phyloP scores from a whole-genome alignment of 2,329 filamentous ascomycete species.

The Botrytis pseudocinerea region DNA sequence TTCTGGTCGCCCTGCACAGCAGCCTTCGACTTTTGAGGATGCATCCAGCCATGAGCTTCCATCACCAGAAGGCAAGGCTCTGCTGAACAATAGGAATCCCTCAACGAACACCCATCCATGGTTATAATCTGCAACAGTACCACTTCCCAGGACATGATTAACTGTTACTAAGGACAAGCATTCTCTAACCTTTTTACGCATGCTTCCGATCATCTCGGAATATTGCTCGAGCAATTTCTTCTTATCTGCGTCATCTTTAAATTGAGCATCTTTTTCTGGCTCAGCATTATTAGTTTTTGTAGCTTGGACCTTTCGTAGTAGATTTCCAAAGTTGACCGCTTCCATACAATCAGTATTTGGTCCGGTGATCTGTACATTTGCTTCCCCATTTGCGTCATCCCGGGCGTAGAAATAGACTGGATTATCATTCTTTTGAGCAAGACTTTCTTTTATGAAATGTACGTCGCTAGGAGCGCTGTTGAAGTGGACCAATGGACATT shows the following conservation, averaged over 20 bases:
- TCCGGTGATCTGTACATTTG: constrained; percentile 20
- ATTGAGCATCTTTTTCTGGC: background rate
- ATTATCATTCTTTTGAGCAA: constrained; percentile 1
- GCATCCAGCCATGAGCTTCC: background rate
- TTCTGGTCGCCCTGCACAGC: background rate
- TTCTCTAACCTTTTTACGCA: constrained; percentile 1
- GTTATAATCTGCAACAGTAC: background rate
- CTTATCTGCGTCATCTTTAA: constrained; percentile 15
- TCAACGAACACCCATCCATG: constrained; percentile 14
- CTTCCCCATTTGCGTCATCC: background rate
- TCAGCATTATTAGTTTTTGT: background rate
- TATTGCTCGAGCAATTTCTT: background rate
- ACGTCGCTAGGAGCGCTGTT: constrained; percentile 14
- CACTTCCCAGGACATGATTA: no score
- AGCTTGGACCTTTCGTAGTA: constrained; percentile 17
- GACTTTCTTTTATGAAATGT: constrained; percentile 15
- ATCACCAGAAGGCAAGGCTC: background rate
- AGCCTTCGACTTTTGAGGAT: background rate
- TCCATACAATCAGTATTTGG: constrained; percentile 29
- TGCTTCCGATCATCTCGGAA: constrained; percentile 12
- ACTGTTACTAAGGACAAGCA: no score
- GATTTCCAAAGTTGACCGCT: constrained; percentile 28
- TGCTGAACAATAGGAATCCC: constrained; percentile 18
- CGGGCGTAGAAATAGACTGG: constrained; percentile 18
- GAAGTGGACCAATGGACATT: constrained; percentile 24